Evolutionary conservation across 441 rosid genomes (phyloP).

Genomic region (Bruguiera hainesii): DNA sequence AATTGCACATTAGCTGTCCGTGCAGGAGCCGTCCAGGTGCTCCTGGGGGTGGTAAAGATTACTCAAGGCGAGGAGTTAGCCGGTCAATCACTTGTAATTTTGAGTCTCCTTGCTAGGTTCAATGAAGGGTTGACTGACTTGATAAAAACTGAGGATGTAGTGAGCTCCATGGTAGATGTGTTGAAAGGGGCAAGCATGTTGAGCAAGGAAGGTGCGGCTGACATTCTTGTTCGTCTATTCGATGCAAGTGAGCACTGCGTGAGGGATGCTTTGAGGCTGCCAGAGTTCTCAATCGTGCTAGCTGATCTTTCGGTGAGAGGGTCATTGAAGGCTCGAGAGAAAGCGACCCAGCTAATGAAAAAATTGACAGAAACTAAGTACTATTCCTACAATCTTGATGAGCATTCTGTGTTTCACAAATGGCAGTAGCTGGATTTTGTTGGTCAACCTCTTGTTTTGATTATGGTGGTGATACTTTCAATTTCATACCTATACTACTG

Average conservation of each 20-base stretch:
- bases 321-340: conserved; percentile 50
- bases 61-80: conserved; percentile 32
- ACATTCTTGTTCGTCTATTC: conserved; percentile 43
- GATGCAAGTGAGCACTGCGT: conserved; percentile 55
- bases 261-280: conserved; percentile 39
- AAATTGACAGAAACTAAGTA: conserved; percentile 37
- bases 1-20: conserved; percentile 59
- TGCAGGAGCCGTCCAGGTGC: conserved; percentile 36
- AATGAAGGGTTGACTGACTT: conserved; percentile 46
- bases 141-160: conserved; percentile 33
- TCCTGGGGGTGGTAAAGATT: conserved; percentile 33
- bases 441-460: too few species aligned
- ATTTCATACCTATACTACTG: too few species aligned
- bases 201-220: conserved; percentile 64
- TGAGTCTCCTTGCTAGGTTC: conserved; percentile 45
- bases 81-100: conserved; percentile 37
- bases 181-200: conserved; percentile 44
- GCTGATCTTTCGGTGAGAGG: conserved; percentile 59
- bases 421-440: conserved; percentile 14
- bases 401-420: conserved; percentile 16
- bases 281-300: conserved; percentile 33
- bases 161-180: conserved; percentile 40
- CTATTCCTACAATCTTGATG: conserved; percentile 17
- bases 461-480: too few species aligned
- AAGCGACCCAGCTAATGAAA: conserved; percentile 40